Evolutionary conservation across 169 alveolate genomes (phyloP).

Genomic region (Plasmodium coatneyi): DNA sequence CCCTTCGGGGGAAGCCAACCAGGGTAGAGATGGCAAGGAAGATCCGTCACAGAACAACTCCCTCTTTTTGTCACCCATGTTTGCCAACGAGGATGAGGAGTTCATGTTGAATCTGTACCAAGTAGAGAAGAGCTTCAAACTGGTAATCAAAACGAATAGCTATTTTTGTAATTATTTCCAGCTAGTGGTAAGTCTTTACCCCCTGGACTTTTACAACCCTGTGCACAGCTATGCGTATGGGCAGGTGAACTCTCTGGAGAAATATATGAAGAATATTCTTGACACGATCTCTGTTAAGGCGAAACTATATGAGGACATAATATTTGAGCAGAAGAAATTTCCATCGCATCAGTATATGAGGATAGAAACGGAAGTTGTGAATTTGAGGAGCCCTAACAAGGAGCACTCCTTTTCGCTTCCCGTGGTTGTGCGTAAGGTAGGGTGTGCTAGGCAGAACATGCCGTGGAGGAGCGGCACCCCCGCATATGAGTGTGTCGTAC

Average conservation of each 20-base stretch:
- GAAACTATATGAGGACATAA: slow-evolving; percentile 28
- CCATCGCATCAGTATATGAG: background rate
- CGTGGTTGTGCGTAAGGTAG: slow-evolving; percentile 20
- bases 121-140: slow-evolving; percentile 25
- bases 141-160: slow-evolving; percentile 32
- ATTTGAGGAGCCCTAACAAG: background rate
- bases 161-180: slow-evolving; percentile 18
- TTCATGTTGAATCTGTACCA: slow-evolving; percentile 21
- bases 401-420: slow-evolving; percentile 33
- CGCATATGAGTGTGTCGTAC: background rate
- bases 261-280: slow-evolving; percentile 9
- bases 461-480: background rate
- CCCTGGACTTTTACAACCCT: slow-evolving; percentile 7
- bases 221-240: background rate
- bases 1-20: background rate
- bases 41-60: background rate
- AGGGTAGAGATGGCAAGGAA: background rate
- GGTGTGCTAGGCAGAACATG: background rate
- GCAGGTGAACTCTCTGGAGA: background rate
- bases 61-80: background rate
- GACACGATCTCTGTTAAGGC: slow-evolving; percentile 34
- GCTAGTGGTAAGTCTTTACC: slow-evolving; percentile 19
- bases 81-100: slow-evolving; percentile 30
- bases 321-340: slow-evolving; percentile 10
- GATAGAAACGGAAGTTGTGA: background rate